Evolutionary conservation across 2,329 filamentous ascomycete genomes (phyloP), one percentile per base, ranked within the genome.

Genomic region (Talaromyces sp.): DNA sequence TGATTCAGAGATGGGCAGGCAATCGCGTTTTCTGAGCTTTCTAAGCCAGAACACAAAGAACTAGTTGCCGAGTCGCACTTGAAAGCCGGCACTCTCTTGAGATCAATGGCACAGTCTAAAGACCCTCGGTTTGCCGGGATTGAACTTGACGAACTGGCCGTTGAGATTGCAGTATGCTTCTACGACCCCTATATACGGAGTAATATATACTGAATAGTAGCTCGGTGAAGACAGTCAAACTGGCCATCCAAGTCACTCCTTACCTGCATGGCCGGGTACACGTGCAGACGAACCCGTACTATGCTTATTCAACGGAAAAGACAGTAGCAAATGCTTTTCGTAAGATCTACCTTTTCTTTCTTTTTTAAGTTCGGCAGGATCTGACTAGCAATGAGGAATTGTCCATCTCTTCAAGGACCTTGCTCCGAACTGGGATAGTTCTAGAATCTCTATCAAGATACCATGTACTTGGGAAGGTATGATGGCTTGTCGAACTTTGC

Each of bases 401-500:
- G 70, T 82, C 19, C 71, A 76, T 5, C 74, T 84, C 33, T 82
- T 82, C 68, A 72, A 74, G 54, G 69, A 75, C 54, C 65, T 84
- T 13, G 75, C 77, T 3, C 77, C 79, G 0, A 64, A 65, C 1
- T 78, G 84, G 58, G 77, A 83, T 59, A 64, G 71, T 2, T 75
- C 76, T 9, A 77, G 85, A 32, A 74, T 88, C 28, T 87, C 83
- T 64, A 85, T 88, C 73, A 88, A 88, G 68, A 82, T 89, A 47
- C 84, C 85, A 0, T 78, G 81, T 8, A 88, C 85, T 0, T 88
- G 84, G 81, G 85, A 88, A 67, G 86, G 86, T 1, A 74, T 89
- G 15, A 78, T 82, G 65, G 86, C 86, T 1, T 88, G 85, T 63
- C 78, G 77, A 3, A 73, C 75, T 4, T 75, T 89, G 4, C 81